phyloP scores from a whole-genome alignment of 352 stramenopile species.

The Globisporangium mamillatum region DNA sequence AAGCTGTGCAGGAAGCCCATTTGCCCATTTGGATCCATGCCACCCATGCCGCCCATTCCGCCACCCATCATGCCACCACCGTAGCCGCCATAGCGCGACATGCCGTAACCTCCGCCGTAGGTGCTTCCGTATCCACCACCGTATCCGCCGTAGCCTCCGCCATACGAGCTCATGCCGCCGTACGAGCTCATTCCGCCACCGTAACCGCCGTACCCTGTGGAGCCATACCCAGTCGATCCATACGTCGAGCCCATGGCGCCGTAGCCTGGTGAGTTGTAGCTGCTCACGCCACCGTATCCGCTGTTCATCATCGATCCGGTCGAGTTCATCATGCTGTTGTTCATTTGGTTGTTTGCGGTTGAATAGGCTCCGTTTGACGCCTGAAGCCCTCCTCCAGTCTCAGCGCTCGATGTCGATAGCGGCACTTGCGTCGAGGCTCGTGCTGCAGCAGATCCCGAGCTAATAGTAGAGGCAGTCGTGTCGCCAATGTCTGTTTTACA shows the following conservation, averaged over 20 bases:
- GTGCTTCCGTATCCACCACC: conserved; percentile 23
- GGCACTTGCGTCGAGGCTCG: conserved; percentile 1
- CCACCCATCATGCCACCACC: conserved; percentile 31
- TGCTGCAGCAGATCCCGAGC: background rate
- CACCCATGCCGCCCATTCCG: conserved; percentile 20
- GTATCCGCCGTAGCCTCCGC: conserved; percentile 25
- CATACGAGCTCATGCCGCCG: conserved; percentile 28
- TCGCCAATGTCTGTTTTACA: conserved; percentile 1
- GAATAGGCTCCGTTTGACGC: conserved; percentile 11
- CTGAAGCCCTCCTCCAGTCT: conserved; percentile 5
- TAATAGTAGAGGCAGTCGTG: background rate
- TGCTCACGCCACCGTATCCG: conserved; percentile 17
- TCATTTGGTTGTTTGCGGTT: conserved; percentile 6
- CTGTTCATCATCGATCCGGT: conserved; percentile 20
- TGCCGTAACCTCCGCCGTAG: conserved; percentile 42
- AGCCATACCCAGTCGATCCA: conserved; percentile 7
- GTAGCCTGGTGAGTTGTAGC: conserved; percentile 27
- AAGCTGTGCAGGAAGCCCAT: conserved; percentile 65
- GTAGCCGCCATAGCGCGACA: conserved; percentile 24
- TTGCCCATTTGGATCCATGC: conserved; percentile 53
- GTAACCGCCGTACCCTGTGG: conserved; percentile 3
- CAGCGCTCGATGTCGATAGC: background rate
- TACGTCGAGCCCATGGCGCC: conserved; percentile 12
- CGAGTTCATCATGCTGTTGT: conserved; percentile 13
- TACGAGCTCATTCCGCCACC: conserved; percentile 25